A percentile compares a stretch with the other conserved stretches of the same genome.
Conservation (phyloP, 495 filamentous ascomycete genomes). For the Penicillium ochrochloron region DNA sequence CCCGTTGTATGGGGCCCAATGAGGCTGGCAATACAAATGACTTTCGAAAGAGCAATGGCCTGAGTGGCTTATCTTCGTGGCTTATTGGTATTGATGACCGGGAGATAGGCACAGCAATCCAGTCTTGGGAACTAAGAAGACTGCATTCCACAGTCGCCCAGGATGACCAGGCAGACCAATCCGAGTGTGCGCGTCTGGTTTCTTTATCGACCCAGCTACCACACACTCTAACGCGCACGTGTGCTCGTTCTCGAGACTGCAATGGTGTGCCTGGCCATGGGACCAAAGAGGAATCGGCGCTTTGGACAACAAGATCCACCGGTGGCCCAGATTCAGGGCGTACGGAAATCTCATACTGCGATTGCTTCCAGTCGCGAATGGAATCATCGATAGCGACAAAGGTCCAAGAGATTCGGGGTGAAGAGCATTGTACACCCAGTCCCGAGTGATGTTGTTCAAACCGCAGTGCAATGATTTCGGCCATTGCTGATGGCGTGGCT, state of each 20-base stretch:
- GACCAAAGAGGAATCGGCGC: neutral
- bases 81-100: neutral
- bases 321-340: neutral
- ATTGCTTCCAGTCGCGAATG: neutral
- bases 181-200: neutral
- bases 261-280: neutral
- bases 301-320: neutral
- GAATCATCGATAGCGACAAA: neutral
- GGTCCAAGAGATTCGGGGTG: neutral
- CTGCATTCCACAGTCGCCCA: neutral
- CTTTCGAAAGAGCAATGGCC: neutral
- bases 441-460: neutral
- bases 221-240: neutral
- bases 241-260: neutral
- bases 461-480: neutral
- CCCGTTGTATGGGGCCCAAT: neutral
- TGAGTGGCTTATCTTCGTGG: neutral
- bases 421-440: neutral
- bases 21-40: neutral
- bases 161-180: neutral
- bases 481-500: neutral
- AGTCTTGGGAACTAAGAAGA: neutral
- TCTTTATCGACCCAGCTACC: neutral
- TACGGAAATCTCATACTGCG: neutral
- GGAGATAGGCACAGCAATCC: neutral